Base-by-base conservation (phyloP, 768 basidiomycete species). In the Mycena indigotica region DNA sequence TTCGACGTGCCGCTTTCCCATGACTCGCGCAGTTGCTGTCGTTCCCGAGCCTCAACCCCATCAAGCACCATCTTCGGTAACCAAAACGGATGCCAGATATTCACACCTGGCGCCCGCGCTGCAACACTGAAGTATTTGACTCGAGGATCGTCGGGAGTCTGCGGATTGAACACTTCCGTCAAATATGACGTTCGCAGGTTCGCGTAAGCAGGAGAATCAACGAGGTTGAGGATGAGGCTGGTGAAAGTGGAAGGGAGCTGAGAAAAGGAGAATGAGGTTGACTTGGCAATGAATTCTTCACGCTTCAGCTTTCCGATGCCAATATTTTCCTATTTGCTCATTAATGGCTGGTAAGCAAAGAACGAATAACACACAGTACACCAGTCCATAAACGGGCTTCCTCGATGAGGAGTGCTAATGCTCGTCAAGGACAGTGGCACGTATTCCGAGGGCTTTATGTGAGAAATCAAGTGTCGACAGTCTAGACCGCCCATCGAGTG, bases 301-400 rank as follows among this genome's bases (percentile, higher is more conserved):
- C 74, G 67, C n/a, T 72, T 73, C 39, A 77, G 72, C 65, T 85
- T 86, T 1, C 97, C 97, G 29, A 99, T 85, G 6, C 97, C 97
- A 63, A 99, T 91, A 65, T 96, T 90, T 44, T 89, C 90, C 89
- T 93, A 64, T 4, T 17, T 46, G 48, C 13, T 10, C 51, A 16
- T 57, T 54, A 54, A 58, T 32, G 48, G 45, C 25, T 17, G 3
- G 17, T 35, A 55, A 41, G 25, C 24, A 30, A 17, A 45, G 32
- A 26, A 38, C 32, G 32, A 46, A 45, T 17, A 29, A 81, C 89
- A 67, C 66, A 91, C 92, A 49, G 85, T 81, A 75, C 96, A 98
- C 97, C 97, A 99, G 70, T 97, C 93, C 97, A 99, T 99, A 73
- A 99, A 98, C 1, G 96, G 95, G 65, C 91, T 93, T 29, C 97